A percentile compares a stretch with the other conserved stretches of the same genome.
Evolutionary conservation across 495 filamentous ascomycete species (phyloP).

Genomic region (Xylaria nigripes): DNA sequence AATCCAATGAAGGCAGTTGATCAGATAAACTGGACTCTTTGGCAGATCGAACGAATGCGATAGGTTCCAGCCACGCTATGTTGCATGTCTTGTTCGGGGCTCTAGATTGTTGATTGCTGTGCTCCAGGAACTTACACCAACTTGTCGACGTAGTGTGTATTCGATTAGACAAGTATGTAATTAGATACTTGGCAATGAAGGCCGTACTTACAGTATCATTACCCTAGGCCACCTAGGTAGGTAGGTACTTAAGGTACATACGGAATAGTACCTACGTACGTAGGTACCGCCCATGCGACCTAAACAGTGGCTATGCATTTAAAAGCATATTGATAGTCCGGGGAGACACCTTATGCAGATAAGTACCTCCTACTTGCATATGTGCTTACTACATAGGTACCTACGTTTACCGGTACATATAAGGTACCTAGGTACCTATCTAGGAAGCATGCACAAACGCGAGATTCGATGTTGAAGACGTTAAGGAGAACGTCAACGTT

Average conservation of each 20-base stretch:
- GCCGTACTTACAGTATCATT: too few species aligned
- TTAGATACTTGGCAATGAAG: not conserved
- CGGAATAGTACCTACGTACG: too few species aligned
- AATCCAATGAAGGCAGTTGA: not conserved
- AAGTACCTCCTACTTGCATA: too few species aligned
- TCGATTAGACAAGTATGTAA: not conserved
- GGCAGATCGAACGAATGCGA: not conserved
- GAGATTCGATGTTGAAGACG: not conserved
- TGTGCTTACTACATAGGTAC: too few species aligned
- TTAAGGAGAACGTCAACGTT: not conserved
- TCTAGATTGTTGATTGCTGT: conserved; percentile 2
- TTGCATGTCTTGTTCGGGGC: conserved; percentile 4
- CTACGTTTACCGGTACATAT: too few species aligned
- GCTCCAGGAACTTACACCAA: not conserved
- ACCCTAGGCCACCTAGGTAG: too few species aligned
- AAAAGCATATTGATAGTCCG: too few species aligned
- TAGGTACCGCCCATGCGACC: too few species aligned
- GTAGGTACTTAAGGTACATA: not conserved
- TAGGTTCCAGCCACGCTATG: not conserved
- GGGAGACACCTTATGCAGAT: too few species aligned
- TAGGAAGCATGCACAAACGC: not conserved
- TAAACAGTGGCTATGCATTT: too few species aligned
- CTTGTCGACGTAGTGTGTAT: not conserved
- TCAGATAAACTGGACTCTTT: not conserved
- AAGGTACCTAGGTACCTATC: too few species aligned